Conservation (phyloP, 2,329 filamentous ascomycete genomes). For the Arachnopeziza araneosa region DNA sequence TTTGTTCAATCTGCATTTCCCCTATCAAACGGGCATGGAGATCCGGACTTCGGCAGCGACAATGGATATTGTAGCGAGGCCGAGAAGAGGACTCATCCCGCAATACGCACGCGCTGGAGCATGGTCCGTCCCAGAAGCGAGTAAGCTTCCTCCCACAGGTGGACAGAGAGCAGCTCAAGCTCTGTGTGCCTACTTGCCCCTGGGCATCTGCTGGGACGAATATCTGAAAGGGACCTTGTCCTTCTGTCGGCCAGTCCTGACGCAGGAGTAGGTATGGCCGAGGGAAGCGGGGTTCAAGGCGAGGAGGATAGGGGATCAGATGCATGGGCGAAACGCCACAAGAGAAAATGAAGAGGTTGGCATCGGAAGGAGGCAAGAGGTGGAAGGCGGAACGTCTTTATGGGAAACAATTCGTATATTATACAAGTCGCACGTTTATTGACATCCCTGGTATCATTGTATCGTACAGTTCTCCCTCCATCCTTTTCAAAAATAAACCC, state of each 20-base stretch:
- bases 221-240: slow-evolving; percentile 4
- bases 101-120: slow-evolving; percentile 14
- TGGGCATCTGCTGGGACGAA: slow-evolving; percentile 3
- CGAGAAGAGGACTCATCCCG: no score
- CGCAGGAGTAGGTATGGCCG: slow-evolving; percentile 4
- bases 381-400: slow-evolving; percentile 13
- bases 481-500: slow-evolving; percentile 2
- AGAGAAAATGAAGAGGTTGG: slow-evolving; percentile 7
- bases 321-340: slow-evolving; percentile 5
- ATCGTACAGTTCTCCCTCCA: slow-evolving; percentile 1
- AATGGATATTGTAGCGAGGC: no score
- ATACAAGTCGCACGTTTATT: slow-evolving; percentile 15
- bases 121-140: slow-evolving; percentile 7
- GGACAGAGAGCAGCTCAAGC: slow-evolving; percentile 2
- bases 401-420: slow-evolving; percentile 13
- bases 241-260: slow-evolving; percentile 8
- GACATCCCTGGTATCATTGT: slow-evolving; percentile 6
- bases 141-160: slow-evolving; percentile 5
- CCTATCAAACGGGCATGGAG: no score
- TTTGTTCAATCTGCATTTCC: background rate
- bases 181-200: slow-evolving; percentile 1
- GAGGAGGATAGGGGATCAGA: no score
- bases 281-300: no score
- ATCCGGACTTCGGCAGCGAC: no score
- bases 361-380: slow-evolving; percentile 9